Base-by-base conservation (phyloP, 345 rosid species). In the Iberis pinnata region DNA sequence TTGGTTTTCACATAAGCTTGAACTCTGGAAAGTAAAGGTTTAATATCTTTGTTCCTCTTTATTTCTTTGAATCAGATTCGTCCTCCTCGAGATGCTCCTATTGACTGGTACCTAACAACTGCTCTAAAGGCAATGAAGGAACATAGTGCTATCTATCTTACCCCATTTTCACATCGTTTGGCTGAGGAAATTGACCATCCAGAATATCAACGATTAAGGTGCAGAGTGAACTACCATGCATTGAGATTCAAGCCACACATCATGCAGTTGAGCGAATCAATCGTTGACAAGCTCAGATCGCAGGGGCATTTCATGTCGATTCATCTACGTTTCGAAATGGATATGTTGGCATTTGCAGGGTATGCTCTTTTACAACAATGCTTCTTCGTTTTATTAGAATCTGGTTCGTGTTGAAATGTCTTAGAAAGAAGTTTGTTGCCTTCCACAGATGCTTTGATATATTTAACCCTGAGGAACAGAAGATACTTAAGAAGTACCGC, bases 321-420 rank as follows among this genome's bases (percentile, higher is more conserved):
- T 49, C 99, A 93, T 75, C 99, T 93, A 70, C 97, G 99, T 51
- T 93, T 93, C 46, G 99, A 93, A 81, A 86, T 83, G 97, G 97
- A 93, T 74, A 93, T 93, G 99, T 80, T 93, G 61, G 86, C 99
- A 17, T 93, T 88, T 76, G 99, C 99, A 1, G 97, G 99, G 99
- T 93, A 88, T 43, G 79, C 45, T 70, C 65, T 56, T 29, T 36
- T 57, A 24, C 60, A 14, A 18, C 61, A 11, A 46, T 50, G 49
- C 45, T 47, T 31, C 29, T 53, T 32, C 45, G 42, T 42, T 13
- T 56, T 37, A 9, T 12, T 22, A 22, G 25, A 22, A 6, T 22
- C 25, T 22, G 25, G 25, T 22, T 22, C 25, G 3, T 22, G 25
- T 22, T 22, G 4, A 22, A 3, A 22, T 22, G 25, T 22, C 6